Conservation (phyloP, 1,284 basidiomycete genomes). For the Caloboletus firmus region DNA sequence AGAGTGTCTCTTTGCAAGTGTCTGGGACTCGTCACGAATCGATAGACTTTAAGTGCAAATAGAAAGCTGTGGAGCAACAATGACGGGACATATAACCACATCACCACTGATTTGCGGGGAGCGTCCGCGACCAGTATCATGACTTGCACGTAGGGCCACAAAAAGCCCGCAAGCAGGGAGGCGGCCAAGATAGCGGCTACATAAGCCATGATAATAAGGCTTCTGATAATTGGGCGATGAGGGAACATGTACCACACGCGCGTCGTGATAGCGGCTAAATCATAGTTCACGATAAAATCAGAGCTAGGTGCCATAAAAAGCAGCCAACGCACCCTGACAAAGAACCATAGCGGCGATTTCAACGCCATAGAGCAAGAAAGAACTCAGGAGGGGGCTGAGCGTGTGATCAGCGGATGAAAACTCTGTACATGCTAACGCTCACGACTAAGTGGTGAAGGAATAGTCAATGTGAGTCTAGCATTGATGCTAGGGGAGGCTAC, state of each 20-base stretch:
- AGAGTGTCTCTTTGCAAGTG: constrained; percentile 14
- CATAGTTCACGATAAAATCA: neutral
- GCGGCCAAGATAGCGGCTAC: neutral
- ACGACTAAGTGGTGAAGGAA: constrained; percentile 7
- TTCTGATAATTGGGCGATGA: constrained; percentile 3
- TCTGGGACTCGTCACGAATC: constrained; percentile 15
- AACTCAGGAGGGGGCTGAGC: neutral
- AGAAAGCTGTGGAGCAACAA: constrained; percentile 21
- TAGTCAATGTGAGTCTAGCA: neutral
- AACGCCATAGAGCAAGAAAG: constrained; percentile 1
- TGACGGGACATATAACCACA: constrained; percentile 18
- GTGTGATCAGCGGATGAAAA: neutral
- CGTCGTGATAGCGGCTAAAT: constrained; percentile 16
- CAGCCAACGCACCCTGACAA: constrained; percentile 11
- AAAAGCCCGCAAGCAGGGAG: neutral
- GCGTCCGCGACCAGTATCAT: neutral
- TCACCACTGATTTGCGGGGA: neutral
- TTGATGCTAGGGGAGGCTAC: neutral
- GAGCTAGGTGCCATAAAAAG: neutral
- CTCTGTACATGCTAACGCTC: neutral
- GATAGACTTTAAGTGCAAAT: constrained; percentile 22
- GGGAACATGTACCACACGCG: constrained; percentile 26
- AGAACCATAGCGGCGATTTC: neutral
- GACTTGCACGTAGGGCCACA: neutral
- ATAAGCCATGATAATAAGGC: constrained; percentile 2